These are phyloP conservation scores for Salix viminalis DNA, from an alignment of 345 rosid genomes.

Conservation along the genomic window DNA sequence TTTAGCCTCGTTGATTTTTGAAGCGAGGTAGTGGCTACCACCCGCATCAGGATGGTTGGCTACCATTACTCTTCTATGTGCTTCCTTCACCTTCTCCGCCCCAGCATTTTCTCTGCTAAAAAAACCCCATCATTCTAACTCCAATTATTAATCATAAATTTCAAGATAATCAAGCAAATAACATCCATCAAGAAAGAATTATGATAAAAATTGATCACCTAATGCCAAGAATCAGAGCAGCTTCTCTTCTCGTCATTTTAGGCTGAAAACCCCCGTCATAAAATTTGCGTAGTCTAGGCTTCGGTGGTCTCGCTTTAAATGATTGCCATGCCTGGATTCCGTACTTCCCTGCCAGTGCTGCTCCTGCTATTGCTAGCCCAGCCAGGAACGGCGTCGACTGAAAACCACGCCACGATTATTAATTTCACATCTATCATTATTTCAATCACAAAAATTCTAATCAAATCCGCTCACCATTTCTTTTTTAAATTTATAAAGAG, in stretches of 20 bases:
- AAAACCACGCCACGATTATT: too few species aligned
- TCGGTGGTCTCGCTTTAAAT: constrained; percentile 60
- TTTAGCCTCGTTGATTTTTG: constrained; percentile 90
- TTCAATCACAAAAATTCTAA: too few species aligned
- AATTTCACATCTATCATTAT: too few species aligned
- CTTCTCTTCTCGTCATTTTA: constrained; percentile 73
- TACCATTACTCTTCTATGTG: constrained; percentile 84
- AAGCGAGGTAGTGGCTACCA: constrained; percentile 86
- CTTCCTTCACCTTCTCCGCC: constrained; percentile 74
- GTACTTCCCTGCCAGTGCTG: constrained; percentile 77
- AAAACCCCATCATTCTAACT: too few species aligned
- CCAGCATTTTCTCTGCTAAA: constrained; percentile 55
- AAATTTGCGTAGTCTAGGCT: constrained; percentile 50
- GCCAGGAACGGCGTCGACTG: constrained; percentile 80
- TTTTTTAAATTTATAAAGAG: too few species aligned
- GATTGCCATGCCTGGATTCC: constrained; percentile 93
- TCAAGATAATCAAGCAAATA: neutral
- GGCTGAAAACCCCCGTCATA: constrained; percentile 78
- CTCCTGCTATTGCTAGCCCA: constrained; percentile 77
- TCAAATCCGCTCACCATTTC: too few species aligned
- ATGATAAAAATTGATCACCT: constrained; percentile 32
- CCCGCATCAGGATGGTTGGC: constrained; percentile 95
- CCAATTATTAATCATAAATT: neutral
- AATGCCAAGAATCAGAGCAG: constrained; percentile 69
- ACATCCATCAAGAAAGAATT: too few species aligned